A percentile compares a stretch with the other conserved stretches of the same genome.
Conservation (phyloP, 2,329 filamentous ascomycete species). For the Pyricularia sp. region DNA sequence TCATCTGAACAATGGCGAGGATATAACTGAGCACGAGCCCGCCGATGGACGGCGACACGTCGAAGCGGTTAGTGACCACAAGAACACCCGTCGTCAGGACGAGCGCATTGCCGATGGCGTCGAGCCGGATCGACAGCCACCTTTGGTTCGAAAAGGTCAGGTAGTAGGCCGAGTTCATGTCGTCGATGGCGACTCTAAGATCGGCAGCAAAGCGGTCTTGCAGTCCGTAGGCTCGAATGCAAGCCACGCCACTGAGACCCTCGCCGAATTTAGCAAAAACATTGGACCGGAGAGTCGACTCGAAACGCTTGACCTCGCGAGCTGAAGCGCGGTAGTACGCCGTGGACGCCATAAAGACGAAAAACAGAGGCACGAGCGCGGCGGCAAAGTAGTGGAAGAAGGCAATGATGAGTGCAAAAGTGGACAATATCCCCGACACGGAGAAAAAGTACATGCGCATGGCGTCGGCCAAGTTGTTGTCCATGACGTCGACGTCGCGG, state of each 20-base stretch:
- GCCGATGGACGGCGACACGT: constrained; percentile 68
- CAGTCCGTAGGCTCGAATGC: constrained; percentile 80
- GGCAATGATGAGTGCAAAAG: constrained; percentile 85
- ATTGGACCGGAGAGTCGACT: constrained; percentile 72
- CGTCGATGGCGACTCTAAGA: constrained; percentile 63
- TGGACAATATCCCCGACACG: constrained; percentile 64
- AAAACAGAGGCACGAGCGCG: constrained; percentile 49
- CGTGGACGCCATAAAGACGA: constrained; percentile 70
- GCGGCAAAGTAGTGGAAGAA: constrained; percentile 81
- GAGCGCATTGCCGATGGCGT: constrained; percentile 68
- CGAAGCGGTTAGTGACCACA: constrained; percentile 82
- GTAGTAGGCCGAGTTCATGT: constrained; percentile 91
- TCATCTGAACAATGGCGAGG: constrained; percentile 83
- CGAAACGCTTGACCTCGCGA: constrained; percentile 87
- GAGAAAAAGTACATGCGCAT: constrained; percentile 90
- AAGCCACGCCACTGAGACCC: constrained; percentile 69
- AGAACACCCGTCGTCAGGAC: constrained; percentile 83
- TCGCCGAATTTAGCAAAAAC: constrained; percentile 91
- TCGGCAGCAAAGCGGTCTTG: constrained; percentile 59
- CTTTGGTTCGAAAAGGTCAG: constrained; percentile 91
- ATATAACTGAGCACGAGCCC: constrained; percentile 91
- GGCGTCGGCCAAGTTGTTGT: constrained; percentile 78
- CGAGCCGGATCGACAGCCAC: constrained; percentile 78
- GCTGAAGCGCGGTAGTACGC: constrained; percentile 85
- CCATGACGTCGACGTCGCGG: constrained; percentile 91